Evolutionary conservation across 208 protist genomes (phyloP).

Genomic region (Herpetomonas tarakana): DNA sequence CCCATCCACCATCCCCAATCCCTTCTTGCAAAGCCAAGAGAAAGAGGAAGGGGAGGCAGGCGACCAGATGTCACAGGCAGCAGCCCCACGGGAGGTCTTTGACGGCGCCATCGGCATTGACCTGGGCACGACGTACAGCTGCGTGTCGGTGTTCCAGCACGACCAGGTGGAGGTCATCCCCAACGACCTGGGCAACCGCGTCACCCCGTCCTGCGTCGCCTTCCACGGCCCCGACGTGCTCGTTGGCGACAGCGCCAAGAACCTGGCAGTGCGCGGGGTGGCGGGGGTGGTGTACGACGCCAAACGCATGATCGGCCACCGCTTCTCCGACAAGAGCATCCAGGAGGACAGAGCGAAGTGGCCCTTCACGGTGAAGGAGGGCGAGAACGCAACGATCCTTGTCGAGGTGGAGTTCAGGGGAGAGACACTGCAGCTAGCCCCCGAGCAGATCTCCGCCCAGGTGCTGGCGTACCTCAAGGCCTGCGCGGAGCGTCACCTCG

Average conservation of each 20-base stretch:
- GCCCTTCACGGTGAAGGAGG: slow-evolving; percentile 91
- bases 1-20: too few relatives aligned
- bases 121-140: slow-evolving; percentile 96
- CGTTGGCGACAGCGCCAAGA: slow-evolving; percentile 95
- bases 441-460: slow-evolving; percentile 97
- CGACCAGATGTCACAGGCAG: too few relatives aligned
- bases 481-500: slow-evolving; percentile 92
- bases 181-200: slow-evolving; percentile 99
- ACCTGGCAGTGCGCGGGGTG: slow-evolving; percentile 90
- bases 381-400: slow-evolving; percentile 46
- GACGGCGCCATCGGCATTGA: slow-evolving; percentile 90
- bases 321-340: slow-evolving; percentile 82
- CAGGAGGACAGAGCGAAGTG: slow-evolving; percentile 93
- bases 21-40: too few relatives aligned
- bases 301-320: slow-evolving; percentile 95
- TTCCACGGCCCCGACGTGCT: slow-evolving; percentile 96
- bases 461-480: slow-evolving; percentile 97
- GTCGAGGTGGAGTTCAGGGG: slow-evolving; percentile 62
- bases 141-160: slow-evolving; percentile 90
- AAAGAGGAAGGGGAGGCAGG: too few relatives aligned
- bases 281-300: slow-evolving; percentile 93
- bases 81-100: slow-evolving; percentile 35
- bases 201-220: slow-evolving; percentile 98
- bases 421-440: slow-evolving; percentile 70
- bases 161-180: slow-evolving; percentile 95